Conservation (phyloP, 495 filamentous ascomycete genomes). For the Apodospora peruviana region DNA sequence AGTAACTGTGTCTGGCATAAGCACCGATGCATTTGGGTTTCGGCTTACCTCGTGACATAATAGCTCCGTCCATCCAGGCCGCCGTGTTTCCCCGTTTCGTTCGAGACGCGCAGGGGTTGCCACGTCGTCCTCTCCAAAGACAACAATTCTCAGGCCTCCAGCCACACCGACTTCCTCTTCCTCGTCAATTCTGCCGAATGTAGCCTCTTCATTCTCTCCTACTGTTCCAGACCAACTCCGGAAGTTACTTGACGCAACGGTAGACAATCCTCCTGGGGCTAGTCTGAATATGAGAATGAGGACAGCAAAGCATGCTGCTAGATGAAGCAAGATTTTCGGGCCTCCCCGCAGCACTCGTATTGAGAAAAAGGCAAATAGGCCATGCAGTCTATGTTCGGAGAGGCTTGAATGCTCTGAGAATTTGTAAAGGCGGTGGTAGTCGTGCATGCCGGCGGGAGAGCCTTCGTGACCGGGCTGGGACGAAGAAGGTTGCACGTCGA, state of each 20-base stretch:
- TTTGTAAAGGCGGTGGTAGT: slow-evolving; percentile 4
- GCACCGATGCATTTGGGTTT: too few species aligned
- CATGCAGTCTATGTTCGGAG: not conserved
- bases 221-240: slow-evolving; percentile 20
- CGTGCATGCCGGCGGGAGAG: slow-evolving; percentile 6
- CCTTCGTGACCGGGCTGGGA: too few species aligned
- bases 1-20: too few species aligned
- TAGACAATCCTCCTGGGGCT: slow-evolving; percentile 6
- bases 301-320: slow-evolving; percentile 11
- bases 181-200: not conserved
- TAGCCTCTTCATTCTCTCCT: not conserved
- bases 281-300: slow-evolving; percentile 12
- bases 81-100: slow-evolving; percentile 5
- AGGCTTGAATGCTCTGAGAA: not conserved
- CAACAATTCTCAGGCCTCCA: slow-evolving; percentile 23
- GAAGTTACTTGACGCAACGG: not conserved
- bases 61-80: slow-evolving; percentile 20
- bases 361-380: slow-evolving; percentile 14
- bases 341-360: slow-evolving; percentile 17
- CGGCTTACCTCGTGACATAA: slow-evolving; percentile 21
- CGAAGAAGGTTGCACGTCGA: too few species aligned
- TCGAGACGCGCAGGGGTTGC: slow-evolving; percentile 16
- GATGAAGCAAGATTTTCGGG: slow-evolving; percentile 19
- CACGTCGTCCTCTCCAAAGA: slow-evolving; percentile 28
- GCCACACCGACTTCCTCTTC: not conserved